These are phyloP conservation scores for Gloeopeniophorella convolvens DNA, from an alignment of 768 basidiomycete genomes.

Conservation along the genomic window DNA sequence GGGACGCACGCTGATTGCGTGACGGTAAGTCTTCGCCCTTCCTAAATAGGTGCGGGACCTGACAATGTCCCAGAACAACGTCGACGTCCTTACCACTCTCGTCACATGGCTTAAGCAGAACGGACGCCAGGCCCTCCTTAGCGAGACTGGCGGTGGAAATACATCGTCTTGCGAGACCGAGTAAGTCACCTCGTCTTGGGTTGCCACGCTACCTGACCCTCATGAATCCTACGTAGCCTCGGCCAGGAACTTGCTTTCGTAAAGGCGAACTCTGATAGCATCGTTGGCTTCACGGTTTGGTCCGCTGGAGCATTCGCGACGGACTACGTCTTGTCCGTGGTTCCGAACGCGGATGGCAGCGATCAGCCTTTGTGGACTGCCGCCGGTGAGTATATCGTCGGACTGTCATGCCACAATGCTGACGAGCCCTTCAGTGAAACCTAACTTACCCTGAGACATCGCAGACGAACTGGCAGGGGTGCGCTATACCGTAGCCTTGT, in stretches of 20 bases:
- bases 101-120: slow-evolving; percentile 37
- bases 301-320: slow-evolving; percentile 47
- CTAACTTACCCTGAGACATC: slow-evolving; percentile 25
- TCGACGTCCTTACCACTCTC: slow-evolving; percentile 37
- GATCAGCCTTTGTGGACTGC: slow-evolving; percentile 41
- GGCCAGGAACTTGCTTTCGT: slow-evolving; percentile 39
- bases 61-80: slow-evolving; percentile 33
- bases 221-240: slow-evolving; percentile 28
- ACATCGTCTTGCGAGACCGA: slow-evolving; percentile 32
- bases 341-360: slow-evolving; percentile 40
- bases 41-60: slow-evolving; percentile 13
- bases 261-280: slow-evolving; percentile 35
- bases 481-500: no score
- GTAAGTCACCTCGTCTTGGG: slow-evolving; percentile 25
- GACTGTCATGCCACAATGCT: no score
- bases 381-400: slow-evolving; percentile 33
- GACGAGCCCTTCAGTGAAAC: slow-evolving; percentile 16
- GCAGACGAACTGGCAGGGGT: no score
- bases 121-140: slow-evolving; percentile 38
- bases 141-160: slow-evolving; percentile 42
- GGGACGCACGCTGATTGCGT: slow-evolving; percentile 39
- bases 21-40: slow-evolving; percentile 27
- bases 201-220: slow-evolving; percentile 1
- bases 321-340: slow-evolving; percentile 42
- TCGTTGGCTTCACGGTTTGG: slow-evolving; percentile 50